Evolutionary conservation across 306 rosid genomes (phyloP).

Genomic region (Carpinus fangiana): DNA sequence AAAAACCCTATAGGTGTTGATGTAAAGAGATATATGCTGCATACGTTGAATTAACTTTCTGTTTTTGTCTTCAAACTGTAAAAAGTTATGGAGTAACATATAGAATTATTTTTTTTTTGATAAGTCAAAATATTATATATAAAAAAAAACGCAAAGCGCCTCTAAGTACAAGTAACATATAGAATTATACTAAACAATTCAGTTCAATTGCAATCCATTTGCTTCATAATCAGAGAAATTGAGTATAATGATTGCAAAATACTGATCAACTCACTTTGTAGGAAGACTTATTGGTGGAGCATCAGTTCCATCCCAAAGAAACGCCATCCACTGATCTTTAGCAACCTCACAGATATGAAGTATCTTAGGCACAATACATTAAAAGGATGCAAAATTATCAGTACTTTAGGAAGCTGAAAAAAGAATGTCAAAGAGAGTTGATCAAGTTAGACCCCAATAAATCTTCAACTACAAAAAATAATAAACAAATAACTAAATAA

Average conservation of each 20-base stretch:
- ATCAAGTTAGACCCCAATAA: background rate
- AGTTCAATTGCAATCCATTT: background rate
- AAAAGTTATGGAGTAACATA: background rate
- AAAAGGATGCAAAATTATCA: slow-evolving; percentile 21
- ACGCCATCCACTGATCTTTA: slow-evolving; percentile 41
- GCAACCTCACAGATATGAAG: slow-evolving; percentile 45
- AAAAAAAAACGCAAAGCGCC: too few relatives aligned
- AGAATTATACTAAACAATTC: slow-evolving; percentile 12
- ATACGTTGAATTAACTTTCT: slow-evolving; percentile 8
- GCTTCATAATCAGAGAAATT: background rate
- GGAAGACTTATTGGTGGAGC: slow-evolving; percentile 42
- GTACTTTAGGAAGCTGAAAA: slow-evolving; percentile 4
- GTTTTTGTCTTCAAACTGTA: slow-evolving; percentile 3
- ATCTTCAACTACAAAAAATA: slow-evolving; percentile 1
- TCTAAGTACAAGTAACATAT: background rate
- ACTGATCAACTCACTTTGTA: slow-evolving; percentile 47
- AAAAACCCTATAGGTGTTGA: background rate
- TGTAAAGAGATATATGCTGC: slow-evolving; percentile 2
- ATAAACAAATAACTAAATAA: background rate
- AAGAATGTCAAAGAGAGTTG: slow-evolving; percentile 4
- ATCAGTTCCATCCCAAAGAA: slow-evolving; percentile 89
- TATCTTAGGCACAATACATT: slow-evolving; percentile 44
- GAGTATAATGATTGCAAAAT: slow-evolving; percentile 1
- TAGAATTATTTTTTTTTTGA: too few relatives aligned
- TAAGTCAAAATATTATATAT: too few relatives aligned